Evolutionary conservation across 768 basidiomycete species (phyloP).

Genomic region (Dentipellis fragilis): DNA sequence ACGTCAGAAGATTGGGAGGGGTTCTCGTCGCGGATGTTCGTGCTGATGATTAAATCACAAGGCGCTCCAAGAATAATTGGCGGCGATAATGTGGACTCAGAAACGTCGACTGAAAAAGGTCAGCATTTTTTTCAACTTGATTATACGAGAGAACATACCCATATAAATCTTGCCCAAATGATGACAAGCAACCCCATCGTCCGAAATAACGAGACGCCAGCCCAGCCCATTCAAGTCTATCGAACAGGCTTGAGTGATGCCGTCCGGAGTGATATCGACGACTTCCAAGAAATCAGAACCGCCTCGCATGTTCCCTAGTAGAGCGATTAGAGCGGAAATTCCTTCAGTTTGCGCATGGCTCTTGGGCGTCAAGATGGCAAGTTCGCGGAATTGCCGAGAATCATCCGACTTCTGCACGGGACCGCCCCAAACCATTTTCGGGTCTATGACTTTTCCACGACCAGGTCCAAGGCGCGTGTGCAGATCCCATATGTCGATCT

Average conservation of each 20-base stretch:
- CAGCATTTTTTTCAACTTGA: neutral
- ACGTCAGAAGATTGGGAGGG: neutral
- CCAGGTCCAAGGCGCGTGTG: slow-evolving; percentile 52
- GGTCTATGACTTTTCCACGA: slow-evolving; percentile 50
- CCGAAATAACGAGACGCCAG: slow-evolving; percentile 21
- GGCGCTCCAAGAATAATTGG: too few species aligned
- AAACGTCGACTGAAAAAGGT: too few species aligned
- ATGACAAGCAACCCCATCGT: neutral
- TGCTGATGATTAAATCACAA: too few species aligned
- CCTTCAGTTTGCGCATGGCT: neutral
- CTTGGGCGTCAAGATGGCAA: slow-evolving; percentile 2
- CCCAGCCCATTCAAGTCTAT: slow-evolving; percentile 12
- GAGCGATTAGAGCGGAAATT: slow-evolving; percentile 2
- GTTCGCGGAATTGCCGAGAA: slow-evolving; percentile 7
- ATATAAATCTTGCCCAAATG: slow-evolving; percentile 8
- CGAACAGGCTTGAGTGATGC: neutral
- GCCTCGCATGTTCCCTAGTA: slow-evolving; percentile 3
- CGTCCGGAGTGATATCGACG: neutral
- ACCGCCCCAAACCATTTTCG: slow-evolving; percentile 28
- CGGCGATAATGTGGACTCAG: too few species aligned
- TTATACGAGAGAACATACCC: slow-evolving; percentile 1
- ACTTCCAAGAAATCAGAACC: slow-evolving; percentile 5
- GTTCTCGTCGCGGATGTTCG: neutral
- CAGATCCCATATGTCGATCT: slow-evolving; percentile 60
- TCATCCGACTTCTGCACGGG: neutral